phyloP scores from a whole-genome alignment of 192 early-diverging fungal species.

The Mortierella alpina region DNA sequence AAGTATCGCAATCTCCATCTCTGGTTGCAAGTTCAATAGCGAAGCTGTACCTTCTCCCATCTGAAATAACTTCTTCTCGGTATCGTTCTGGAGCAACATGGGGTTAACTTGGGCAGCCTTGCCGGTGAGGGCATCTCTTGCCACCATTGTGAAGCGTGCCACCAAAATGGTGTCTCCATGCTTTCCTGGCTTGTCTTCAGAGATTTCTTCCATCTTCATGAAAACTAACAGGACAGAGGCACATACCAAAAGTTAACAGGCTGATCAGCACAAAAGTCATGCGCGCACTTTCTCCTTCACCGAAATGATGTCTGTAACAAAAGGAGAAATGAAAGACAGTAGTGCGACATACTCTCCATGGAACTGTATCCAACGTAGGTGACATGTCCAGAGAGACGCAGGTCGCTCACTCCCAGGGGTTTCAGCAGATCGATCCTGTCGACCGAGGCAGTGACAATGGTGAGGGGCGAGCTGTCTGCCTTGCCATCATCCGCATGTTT shows the following conservation, averaged over 20 bases:
- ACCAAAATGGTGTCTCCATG: constrained; percentile 68
- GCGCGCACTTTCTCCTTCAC: too few relatives aligned
- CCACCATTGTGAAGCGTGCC: constrained; percentile 92
- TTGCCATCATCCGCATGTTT: constrained; percentile 69
- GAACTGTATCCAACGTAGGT: constrained; percentile 88
- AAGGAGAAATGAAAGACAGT: too few relatives aligned
- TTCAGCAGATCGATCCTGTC: constrained; percentile 86
- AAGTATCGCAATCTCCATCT: too few relatives aligned
- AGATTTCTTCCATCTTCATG: constrained; percentile 72
- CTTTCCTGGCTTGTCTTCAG: constrained; percentile 16
- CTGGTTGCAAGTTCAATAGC: too few relatives aligned
- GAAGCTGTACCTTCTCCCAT: constrained; percentile 65
- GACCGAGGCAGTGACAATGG: constrained; percentile 89
- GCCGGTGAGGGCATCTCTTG: constrained; percentile 74
- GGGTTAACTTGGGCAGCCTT: constrained; percentile 81
- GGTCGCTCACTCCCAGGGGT: constrained; percentile 73
- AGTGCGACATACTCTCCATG: constrained; percentile 73
- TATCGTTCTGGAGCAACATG: constrained; percentile 75
- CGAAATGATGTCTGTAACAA: too few relatives aligned
- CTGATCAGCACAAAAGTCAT: too few relatives aligned
- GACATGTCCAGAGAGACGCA: constrained; percentile 85
- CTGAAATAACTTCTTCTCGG: constrained; percentile 77
- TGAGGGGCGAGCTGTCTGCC: constrained; percentile 55
- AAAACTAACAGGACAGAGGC: constrained; percentile 52
- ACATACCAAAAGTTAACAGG: too few relatives aligned